These are phyloP conservation scores for Aeminium ludgeri DNA, from an alignment of 495 filamentous ascomycete genomes.

Conservation along the genomic window DNA sequence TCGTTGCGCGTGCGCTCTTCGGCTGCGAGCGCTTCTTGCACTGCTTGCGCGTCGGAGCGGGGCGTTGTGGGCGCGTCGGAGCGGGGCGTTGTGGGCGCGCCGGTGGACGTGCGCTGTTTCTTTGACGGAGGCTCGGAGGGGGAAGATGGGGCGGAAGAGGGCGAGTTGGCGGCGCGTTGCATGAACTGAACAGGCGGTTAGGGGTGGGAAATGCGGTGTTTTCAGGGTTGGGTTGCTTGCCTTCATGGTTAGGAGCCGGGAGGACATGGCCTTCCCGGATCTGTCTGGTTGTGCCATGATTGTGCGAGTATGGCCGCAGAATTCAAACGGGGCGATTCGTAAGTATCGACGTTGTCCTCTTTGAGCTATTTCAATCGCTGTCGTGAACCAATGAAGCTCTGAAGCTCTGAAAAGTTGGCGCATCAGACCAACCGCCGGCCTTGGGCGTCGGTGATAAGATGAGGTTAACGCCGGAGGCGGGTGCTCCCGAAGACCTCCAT, in stretches of 20 bases:
- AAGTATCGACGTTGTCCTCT: too few relatives aligned
- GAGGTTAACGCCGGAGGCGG: too few relatives aligned
- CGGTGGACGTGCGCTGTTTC: conserved; percentile 29
- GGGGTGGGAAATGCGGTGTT: too few relatives aligned
- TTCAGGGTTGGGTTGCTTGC: too few relatives aligned
- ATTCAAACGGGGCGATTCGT: too few relatives aligned
- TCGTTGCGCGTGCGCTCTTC: conserved; percentile 60
- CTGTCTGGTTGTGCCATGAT: conserved; percentile 24
- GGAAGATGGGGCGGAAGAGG: conserved; percentile 20
- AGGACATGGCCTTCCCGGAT: conserved; percentile 64
- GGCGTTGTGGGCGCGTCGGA: conserved; percentile 16
- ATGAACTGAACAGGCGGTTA: conserved; percentile 48
- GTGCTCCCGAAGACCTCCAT: too few relatives aligned
- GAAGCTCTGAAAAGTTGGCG: too few relatives aligned
- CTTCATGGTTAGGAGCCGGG: conserved; percentile 84
- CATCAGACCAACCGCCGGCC: too few relatives aligned
- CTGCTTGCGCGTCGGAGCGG: conserved; percentile 30
- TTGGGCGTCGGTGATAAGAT: too few relatives aligned
- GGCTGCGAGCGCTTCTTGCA: conserved; percentile 52
- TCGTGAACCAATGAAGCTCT: too few relatives aligned
- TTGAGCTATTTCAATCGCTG: too few relatives aligned
- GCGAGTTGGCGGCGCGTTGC: conserved; percentile 64
- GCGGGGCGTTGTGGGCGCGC: conserved; percentile 9
- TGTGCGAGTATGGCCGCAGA: too few relatives aligned
- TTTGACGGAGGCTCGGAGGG: conserved; percentile 30